Base-by-base conservation (phyloP, 768 basidiomycete genomes). In the Sarcomyxa edulis region DNA sequence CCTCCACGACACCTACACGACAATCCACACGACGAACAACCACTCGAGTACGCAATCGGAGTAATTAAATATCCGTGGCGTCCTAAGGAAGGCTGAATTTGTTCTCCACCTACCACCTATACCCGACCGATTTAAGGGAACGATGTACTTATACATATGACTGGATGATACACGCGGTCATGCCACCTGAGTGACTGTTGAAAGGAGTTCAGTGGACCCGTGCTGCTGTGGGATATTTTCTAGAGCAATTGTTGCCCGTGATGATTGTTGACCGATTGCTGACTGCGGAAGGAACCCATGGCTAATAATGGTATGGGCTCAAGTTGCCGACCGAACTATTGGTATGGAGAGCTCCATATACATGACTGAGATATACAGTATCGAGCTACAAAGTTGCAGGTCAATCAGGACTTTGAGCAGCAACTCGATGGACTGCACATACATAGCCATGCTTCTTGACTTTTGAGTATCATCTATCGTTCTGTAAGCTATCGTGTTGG, bases 41-140 rank as follows among this genome's bases (percentile, higher is more conserved):
- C 32, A 16, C 29, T 12, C 22, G 21, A 27, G 28, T 61, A 55
- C 48, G 49, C 50, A 22, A 66, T 64, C 37, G 68, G 68, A 15
- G 42, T 68, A 31, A 58, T 62, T 38, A 51, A 58, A 12, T 57
- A 54, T 44, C 47, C 60, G 15, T 66, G 63, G 60, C 39, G 33
- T 19, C 21, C 20, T n/a, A 24, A 14, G 21, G 19, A 32, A 22
- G 11, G 21, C 9, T 32, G 16, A 32, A 31, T 15, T 22, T n/a
- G 35, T 35, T 15, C 18, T 34, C 10, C 10, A 22, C 10, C 26
- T 21, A 32, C 21, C 29, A 32, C 38, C 28, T 21, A 28, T 15
- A 12, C 21, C 28, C 22, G 16, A 23, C 11, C 20, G 29, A 32
- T 16, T 22, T 3, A 24, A 31, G 20, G n/a, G 38, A 22, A 31